These are phyloP conservation scores for Phialophora chinensis DNA, from an alignment of 2,329 filamentous ascomycete genomes.

Conservation along the genomic window DNA sequence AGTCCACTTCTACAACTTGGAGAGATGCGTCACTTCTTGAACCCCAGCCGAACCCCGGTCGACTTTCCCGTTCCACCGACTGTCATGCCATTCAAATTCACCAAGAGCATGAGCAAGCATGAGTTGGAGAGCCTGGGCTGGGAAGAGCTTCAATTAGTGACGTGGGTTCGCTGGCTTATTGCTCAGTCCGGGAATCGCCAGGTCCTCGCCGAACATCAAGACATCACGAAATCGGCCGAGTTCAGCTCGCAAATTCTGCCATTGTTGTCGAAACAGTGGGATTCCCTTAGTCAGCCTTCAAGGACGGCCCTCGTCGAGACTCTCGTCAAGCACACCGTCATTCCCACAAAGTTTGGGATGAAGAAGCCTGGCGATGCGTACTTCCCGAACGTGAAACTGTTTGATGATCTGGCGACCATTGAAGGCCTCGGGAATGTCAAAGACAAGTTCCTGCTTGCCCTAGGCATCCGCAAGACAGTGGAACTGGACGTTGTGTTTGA, in stretches of 20 bases:
- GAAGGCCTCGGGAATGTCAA: constrained; percentile 79
- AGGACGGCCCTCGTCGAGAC: constrained; percentile 70
- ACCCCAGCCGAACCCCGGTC: constrained; percentile 77
- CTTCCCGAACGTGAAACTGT: constrained; percentile 90
- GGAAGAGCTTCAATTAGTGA: constrained; percentile 80
- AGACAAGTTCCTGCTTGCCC: constrained; percentile 80
- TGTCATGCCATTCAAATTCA: constrained; percentile 85
- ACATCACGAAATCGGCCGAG: constrained; percentile 71
- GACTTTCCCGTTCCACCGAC: constrained; percentile 78
- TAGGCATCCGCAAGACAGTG: constrained; percentile 94
- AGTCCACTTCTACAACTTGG: constrained; percentile 78
- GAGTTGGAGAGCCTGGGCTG: constrained; percentile 84
- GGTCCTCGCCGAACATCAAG: constrained; percentile 64
- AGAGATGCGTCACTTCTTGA: constrained; percentile 75
- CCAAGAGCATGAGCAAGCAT: constrained; percentile 67
- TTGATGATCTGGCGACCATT: constrained; percentile 88
- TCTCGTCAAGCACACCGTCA: constrained; percentile 72
- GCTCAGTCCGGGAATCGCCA: constrained; percentile 66
- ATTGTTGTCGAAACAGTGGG: constrained; percentile 88
- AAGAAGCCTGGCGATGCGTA: constrained; percentile 83
- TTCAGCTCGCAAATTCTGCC: constrained; percentile 80
- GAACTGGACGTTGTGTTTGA: constrained; percentile 94
- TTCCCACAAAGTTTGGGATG: constrained; percentile 93
- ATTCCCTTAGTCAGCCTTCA: constrained; percentile 70
- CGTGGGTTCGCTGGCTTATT: constrained; percentile 85